A percentile compares a stretch with the other conserved stretches of the same genome.
Evolutionary conservation across 2,329 filamentous ascomycete genomes (phyloP).

Genomic region (Ophiostoma sp.): DNA sequence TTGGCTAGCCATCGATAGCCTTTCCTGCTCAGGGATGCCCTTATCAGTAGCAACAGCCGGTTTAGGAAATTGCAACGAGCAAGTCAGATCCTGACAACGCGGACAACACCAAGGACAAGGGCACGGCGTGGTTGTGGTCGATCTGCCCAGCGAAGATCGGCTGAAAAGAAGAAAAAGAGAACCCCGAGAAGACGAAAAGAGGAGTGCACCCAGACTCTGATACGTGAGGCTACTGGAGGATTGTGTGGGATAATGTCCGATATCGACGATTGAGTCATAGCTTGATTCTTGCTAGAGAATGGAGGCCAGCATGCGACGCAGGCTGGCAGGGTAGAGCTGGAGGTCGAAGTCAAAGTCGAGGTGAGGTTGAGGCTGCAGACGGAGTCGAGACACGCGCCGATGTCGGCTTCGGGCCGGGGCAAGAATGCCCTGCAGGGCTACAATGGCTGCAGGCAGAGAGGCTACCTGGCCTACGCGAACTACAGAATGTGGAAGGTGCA

Average conservation of each 20-base stretch:
- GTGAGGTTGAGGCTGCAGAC: not conserved
- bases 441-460: not conserved
- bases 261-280: slow-evolving; percentile 9
- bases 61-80: not conserved
- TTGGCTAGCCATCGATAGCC: slow-evolving; percentile 1
- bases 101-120: too few species aligned
- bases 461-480: not conserved
- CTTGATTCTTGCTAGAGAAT: not conserved
- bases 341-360: too few species aligned
- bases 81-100: too few species aligned
- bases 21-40: not conserved
- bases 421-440: not conserved
- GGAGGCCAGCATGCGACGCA: not conserved
- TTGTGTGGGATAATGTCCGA: not conserved
- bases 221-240: not conserved
- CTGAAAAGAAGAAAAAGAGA: not conserved
- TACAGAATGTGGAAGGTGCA: not conserved
- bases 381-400: not conserved
- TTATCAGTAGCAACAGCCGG: not conserved
- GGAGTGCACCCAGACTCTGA: not conserved
- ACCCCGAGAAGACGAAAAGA: slow-evolving; percentile 9
- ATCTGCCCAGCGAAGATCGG: slow-evolving; percentile 4
- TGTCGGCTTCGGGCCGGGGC: not conserved
- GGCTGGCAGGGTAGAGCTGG: too few species aligned
- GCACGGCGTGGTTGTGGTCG: not conserved